phyloP scores from a whole-genome alignment of 306 rosid genomes.

The Dryas octopetala region DNA sequence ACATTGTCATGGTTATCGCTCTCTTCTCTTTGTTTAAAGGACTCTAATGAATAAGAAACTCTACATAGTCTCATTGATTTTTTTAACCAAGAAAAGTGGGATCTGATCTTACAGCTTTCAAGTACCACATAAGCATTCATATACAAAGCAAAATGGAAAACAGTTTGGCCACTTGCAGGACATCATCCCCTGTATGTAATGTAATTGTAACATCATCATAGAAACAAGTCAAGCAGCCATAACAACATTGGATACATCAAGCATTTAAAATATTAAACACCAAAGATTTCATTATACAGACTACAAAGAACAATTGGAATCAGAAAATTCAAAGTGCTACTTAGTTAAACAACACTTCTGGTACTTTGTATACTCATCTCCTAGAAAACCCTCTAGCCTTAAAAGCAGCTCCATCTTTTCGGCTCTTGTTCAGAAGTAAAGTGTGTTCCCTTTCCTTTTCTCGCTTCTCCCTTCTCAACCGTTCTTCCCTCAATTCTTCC shows the following conservation, averaged over 20 bases:
- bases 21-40: no score
- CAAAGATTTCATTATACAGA: not conserved
- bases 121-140: not conserved
- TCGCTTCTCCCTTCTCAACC: conserved; percentile 65
- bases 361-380: conserved; percentile 36
- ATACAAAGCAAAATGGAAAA: not conserved
- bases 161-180: not conserved
- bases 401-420: conserved; percentile 28
- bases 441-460: conserved; percentile 84
- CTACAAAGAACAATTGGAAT: not conserved
- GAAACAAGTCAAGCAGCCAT: not conserved
- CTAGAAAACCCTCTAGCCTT: conserved; percentile 38
- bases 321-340: not conserved
- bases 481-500: conserved; percentile 80
- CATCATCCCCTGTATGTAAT: not conserved
- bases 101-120: not conserved
- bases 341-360: not conserved
- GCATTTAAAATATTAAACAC: not conserved
- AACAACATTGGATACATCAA: not conserved
- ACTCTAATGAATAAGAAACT: no score
- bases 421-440: conserved; percentile 38
- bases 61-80: no score
- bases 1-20: no score
- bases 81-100: no score
- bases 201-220: not conserved